Evolutionary conservation across 108 stramenopile species (phyloP).

Genomic region (Heterococcus sp.): DNA sequence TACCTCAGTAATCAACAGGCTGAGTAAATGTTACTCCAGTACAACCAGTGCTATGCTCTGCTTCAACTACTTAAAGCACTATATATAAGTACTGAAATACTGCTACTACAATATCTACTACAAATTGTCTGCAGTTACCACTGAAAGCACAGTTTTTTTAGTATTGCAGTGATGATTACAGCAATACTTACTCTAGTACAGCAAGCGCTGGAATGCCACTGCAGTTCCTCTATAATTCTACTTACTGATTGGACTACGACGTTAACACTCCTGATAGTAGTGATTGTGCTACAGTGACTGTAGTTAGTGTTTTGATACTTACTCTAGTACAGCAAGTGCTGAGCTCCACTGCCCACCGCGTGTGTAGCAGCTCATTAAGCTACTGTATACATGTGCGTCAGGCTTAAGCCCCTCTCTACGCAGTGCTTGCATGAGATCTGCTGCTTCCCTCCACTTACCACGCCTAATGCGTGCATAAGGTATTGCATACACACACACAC

Average conservation of each 20-base stretch:
- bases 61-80: too few species aligned
- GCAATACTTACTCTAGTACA: not conserved
- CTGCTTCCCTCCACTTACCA: not conserved
- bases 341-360: constrained; percentile 32
- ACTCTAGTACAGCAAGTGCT: constrained; percentile 17
- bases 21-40: too few species aligned
- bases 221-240: not conserved
- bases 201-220: not conserved
- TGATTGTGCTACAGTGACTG: too few species aligned
- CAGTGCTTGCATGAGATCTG: not conserved
- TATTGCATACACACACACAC: too few species aligned
- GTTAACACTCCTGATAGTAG: too few species aligned
- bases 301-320: not conserved
- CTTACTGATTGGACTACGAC: too few species aligned
- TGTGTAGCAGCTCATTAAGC: constrained; percentile 19
- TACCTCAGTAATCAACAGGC: too few species aligned
- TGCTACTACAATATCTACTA: too few species aligned
- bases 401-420: not conserved
- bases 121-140: too few species aligned
- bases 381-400: not conserved
- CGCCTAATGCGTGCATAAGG: not conserved
- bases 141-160: too few species aligned
- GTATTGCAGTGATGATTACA: not conserved
- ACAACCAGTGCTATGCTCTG: too few species aligned
- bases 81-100: too few species aligned